phyloP scores from a whole-genome alignment of 2,329 filamentous ascomycete genomes.

The Fusarium aywerte region DNA sequence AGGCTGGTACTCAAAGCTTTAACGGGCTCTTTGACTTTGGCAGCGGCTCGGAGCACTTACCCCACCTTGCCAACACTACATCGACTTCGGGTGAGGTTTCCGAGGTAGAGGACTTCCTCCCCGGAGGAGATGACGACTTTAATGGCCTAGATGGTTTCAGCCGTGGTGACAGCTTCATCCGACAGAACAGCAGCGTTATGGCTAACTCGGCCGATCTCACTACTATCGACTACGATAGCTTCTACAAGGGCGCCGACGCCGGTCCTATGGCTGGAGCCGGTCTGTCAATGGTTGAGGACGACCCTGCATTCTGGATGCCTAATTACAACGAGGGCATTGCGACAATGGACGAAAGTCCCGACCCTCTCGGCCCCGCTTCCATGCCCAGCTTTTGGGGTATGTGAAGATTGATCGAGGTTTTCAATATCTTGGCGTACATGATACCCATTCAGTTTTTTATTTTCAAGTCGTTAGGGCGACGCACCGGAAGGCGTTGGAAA shows the following conservation, averaged over 20 bases:
- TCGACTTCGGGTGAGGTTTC: slow-evolving; percentile 75
- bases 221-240: slow-evolving; percentile 66
- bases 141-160: slow-evolving; percentile 53
- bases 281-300: slow-evolving; percentile 63
- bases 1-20: slow-evolving; percentile 62
- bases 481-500: slow-evolving; percentile 45
- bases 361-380: slow-evolving; percentile 48
- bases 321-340: slow-evolving; percentile 57
- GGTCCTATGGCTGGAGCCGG: slow-evolving; percentile 55
- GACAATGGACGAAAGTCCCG: slow-evolving; percentile 52
- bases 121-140: slow-evolving; percentile 61
- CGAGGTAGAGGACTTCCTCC: slow-evolving; percentile 70
- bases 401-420: slow-evolving; percentile 44
- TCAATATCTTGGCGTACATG: slow-evolving; percentile 45
- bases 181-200: slow-evolving; percentile 58
- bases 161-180: slow-evolving; percentile 58
- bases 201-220: slow-evolving; percentile 57
- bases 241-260: slow-evolving; percentile 61
- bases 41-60: slow-evolving; percentile 64
- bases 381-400: slow-evolving; percentile 52
- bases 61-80: slow-evolving; percentile 65
- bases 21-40: slow-evolving; percentile 63
- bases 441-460: slow-evolving; percentile 49
- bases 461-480: slow-evolving; percentile 39
- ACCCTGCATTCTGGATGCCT: slow-evolving; percentile 61